A percentile compares a stretch with the other conserved stretches of the same genome.
Evolutionary conservation across 2,329 filamentous ascomycete genomes (phyloP).

Genomic region (Colletotrichum kahawae): DNA sequence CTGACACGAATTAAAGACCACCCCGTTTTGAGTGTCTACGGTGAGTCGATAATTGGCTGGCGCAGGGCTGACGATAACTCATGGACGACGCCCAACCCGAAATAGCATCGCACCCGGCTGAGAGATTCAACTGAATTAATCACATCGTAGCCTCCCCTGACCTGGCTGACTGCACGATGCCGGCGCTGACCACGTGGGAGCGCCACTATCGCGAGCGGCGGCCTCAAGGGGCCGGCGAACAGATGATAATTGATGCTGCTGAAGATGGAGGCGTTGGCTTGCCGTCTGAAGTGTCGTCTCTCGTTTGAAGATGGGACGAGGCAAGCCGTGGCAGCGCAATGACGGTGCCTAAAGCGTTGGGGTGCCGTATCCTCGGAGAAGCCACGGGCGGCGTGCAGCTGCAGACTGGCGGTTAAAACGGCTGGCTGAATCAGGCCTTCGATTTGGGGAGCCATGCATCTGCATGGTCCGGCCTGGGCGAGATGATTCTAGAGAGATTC

Average conservation of each 20-base stretch:
- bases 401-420: not conserved
- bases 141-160: not conserved
- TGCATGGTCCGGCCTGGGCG: not conserved
- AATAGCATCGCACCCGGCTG: not conserved
- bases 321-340: not conserved
- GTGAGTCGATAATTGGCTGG: not conserved
- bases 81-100: not conserved
- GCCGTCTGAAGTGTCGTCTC: not conserved
- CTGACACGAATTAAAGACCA: not conserved
- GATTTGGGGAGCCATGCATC: not conserved
- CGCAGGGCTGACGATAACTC: not conserved
- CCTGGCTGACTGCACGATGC: not conserved
- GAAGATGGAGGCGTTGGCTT: not conserved
- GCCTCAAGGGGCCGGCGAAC: not conserved
- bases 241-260: not conserved
- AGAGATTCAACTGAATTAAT: not conserved
- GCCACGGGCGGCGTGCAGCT: not conserved
- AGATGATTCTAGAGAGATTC: not conserved
- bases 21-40: not conserved
- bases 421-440: not conserved
- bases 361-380: not conserved
- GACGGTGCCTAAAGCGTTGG: not conserved
- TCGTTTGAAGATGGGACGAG: not conserved
- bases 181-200: not conserved
- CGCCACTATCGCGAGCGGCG: not conserved